Conservation (phyloP, 1,139 yeast genomes). For the Debaryomyces fabryi region DNA sequence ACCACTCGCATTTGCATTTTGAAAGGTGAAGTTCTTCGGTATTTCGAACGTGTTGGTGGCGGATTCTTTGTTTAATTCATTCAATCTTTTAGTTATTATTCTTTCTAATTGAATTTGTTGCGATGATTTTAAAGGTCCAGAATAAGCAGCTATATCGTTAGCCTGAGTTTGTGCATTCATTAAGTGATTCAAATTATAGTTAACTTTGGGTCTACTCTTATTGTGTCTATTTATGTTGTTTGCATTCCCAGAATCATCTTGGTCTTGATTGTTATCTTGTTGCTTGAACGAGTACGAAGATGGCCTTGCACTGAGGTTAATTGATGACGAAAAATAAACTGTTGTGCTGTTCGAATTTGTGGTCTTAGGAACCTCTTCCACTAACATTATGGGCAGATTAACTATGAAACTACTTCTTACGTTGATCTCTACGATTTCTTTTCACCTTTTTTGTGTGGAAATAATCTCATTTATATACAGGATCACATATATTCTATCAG, state of each 20-base stretch:
- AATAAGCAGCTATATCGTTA: constrained; percentile 26
- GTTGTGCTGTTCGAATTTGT: constrained; percentile 38
- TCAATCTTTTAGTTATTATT: constrained; percentile 39
- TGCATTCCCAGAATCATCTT: constrained; percentile 20
- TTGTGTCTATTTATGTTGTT: constrained; percentile 25
- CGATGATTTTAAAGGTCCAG: constrained; percentile 45
- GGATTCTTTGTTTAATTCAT: constrained; percentile 41
- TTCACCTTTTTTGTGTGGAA: background rate
- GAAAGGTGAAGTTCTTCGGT: constrained; percentile 46
- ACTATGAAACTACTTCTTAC: background rate
- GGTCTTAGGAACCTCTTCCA: constrained; percentile 49
- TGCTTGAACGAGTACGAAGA: constrained; percentile 17
- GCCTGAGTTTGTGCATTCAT: constrained; percentile 49
- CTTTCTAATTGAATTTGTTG: constrained; percentile 49
- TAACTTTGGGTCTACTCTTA: constrained; percentile 44
- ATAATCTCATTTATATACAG: background rate
- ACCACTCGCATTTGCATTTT: constrained; percentile 30
- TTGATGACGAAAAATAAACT: constrained; percentile 47
- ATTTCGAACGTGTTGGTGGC: constrained; percentile 37
- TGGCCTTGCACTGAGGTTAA: constrained; percentile 47
- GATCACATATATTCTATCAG: background rate
- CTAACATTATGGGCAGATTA: constrained; percentile 32
- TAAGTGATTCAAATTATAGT: constrained; percentile 47
- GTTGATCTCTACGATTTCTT: background rate
- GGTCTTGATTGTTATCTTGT: constrained; percentile 19